phyloP scores from a whole-genome alignment of 257 asterid genomes.

The Leonotis leonurus region DNA sequence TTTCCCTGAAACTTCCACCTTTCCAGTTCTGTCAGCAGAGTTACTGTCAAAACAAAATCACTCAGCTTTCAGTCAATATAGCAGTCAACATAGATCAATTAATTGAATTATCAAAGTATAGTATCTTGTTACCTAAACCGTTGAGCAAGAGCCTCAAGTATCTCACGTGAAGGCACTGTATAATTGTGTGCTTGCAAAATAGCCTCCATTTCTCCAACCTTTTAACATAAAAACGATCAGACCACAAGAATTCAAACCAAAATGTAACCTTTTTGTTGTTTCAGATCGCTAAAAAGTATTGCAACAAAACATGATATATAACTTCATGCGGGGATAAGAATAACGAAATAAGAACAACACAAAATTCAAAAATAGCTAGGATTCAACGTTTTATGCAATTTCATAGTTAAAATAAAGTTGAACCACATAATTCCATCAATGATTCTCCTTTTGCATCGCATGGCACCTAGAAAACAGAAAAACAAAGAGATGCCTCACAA shows the following conservation, averaged over 20 bases:
- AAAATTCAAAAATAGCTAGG: neutral
- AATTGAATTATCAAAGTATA: neutral
- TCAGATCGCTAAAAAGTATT: neutral
- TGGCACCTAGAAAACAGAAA: neutral
- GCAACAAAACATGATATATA: neutral
- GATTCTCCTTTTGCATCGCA: neutral
- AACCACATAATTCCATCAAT: neutral
- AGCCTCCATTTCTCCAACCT: constrained; percentile 94
- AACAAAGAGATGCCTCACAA: constrained; percentile 6
- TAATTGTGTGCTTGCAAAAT: constrained; percentile 67
- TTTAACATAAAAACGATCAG: neutral
- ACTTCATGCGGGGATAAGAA: neutral
- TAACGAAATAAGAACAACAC: neutral
- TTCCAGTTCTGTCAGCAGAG: constrained; percentile 74
- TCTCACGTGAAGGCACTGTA: constrained; percentile 67
- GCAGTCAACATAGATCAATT: neutral
- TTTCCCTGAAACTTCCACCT: constrained; percentile 63
- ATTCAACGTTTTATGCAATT: neutral
- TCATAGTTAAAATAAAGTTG: neutral
- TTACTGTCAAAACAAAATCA: constrained; percentile 38
- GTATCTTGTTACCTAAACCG: constrained; percentile 56
- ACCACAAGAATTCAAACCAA: neutral
- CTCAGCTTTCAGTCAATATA: constrained; percentile 6
- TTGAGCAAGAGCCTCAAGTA: constrained; percentile 76
- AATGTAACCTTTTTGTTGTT: neutral